Percentiles rank a stretch among this genome's conserved stretches.
phyloP scores from a whole-genome alignment of 768 basidiomycete genomes.

The Hypsizygus marmoreus region DNA sequence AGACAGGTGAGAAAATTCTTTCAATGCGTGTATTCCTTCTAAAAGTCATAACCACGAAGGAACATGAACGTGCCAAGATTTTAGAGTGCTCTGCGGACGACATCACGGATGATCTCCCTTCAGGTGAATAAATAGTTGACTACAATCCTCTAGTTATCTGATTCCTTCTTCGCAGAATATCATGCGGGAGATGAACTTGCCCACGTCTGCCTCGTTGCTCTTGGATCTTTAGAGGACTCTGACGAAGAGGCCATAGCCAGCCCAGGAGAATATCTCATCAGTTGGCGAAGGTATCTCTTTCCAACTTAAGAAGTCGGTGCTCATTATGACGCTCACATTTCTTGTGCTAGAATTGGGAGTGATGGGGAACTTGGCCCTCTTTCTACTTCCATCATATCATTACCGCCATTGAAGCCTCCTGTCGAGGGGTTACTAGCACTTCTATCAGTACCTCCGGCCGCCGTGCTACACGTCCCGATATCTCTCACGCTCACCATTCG shows the following conservation, averaged over 20 bases:
- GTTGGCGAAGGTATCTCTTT: conserved; percentile 60
- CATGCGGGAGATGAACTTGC: conserved; percentile 66
- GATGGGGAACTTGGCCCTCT: conserved; percentile 45
- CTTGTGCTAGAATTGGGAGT: conserved; percentile 42
- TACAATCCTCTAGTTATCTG: neutral
- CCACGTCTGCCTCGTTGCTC: conserved; percentile 52
- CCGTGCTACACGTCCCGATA: conserved; percentile 63
- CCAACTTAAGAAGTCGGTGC: conserved; percentile 1
- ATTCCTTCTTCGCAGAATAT: conserved; percentile 46
- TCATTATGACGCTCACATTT: conserved; percentile 3
- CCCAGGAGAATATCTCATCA: conserved; percentile 61
- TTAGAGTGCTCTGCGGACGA: conserved; percentile 55
- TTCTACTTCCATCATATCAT: conserved; percentile 49
- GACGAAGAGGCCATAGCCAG: conserved; percentile 38
- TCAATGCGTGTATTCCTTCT: neutral
- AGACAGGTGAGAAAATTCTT: conserved; percentile 42
- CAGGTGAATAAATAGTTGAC: conserved; percentile 33
- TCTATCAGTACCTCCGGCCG: conserved; percentile 61
- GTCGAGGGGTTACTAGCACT: conserved; percentile 66
- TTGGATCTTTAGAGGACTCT: conserved; percentile 43
- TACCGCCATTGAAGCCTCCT: conserved; percentile 68
- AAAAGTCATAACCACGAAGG: conserved; percentile 28
- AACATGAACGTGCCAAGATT: conserved; percentile 47
- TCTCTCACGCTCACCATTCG: conserved; percentile 60
- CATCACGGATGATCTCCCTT: conserved; percentile 44